These are phyloP conservation scores for Musa troglodytarum DNA, from an alignment of 176 grass and related monocot species.

Conservation along the genomic window DNA sequence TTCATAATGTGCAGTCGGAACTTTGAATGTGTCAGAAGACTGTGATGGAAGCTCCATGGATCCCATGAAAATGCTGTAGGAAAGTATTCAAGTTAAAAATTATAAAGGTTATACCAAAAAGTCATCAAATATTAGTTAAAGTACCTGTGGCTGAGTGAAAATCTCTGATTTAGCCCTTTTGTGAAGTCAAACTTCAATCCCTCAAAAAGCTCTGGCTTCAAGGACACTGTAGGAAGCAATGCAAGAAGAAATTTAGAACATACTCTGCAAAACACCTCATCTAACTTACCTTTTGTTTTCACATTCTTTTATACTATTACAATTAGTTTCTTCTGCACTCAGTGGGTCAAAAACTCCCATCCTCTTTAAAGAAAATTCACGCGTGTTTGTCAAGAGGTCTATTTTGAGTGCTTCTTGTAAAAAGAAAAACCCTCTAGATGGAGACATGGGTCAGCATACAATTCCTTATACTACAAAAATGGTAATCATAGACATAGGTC, in stretches of 20 bases:
- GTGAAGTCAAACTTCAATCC: slow-evolving; percentile 38
- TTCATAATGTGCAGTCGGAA: slow-evolving; percentile 85
- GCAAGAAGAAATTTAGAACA: neutral
- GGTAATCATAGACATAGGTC: no score
- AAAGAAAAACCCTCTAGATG: no score
- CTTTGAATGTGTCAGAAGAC: slow-evolving; percentile 68
- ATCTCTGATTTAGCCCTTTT: slow-evolving; percentile 35
- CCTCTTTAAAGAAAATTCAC: no score
- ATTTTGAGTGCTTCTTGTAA: no score
- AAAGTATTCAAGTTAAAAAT: neutral
- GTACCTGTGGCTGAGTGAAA: slow-evolving; percentile 52
- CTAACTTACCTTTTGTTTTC: neutral
- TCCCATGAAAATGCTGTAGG: slow-evolving; percentile 44
- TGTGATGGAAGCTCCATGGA: slow-evolving; percentile 76
- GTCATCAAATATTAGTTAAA: neutral
- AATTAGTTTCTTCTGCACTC: no score
- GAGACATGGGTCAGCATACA: no score
- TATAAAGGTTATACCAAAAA: slow-evolving; percentile 8
- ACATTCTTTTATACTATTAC: neutral
- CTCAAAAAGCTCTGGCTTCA: slow-evolving; percentile 43
- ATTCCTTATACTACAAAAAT: no score
- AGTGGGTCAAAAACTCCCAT: no score
- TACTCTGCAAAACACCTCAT: neutral
- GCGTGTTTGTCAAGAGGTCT: no score
- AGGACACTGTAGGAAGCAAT: slow-evolving; percentile 29